phyloP scores from a whole-genome alignment of 176 grass and related monocot genomes.

The Eragrostis curvula region DNA sequence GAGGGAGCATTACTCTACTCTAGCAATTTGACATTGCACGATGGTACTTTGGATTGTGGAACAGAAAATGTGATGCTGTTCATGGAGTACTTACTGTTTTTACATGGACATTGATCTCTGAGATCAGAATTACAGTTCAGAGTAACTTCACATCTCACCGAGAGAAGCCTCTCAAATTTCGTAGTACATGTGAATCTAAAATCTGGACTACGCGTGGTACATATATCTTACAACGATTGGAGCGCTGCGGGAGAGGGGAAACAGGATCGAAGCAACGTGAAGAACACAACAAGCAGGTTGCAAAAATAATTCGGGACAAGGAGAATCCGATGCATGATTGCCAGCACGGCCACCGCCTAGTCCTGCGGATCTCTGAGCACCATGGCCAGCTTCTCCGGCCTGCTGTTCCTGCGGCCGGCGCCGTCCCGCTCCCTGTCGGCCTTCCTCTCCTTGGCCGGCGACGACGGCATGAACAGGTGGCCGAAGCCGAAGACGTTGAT shows the following conservation, averaged over 20 bases:
- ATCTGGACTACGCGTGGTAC: neutral
- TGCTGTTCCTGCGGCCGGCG: constrained; percentile 39
- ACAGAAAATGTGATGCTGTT: constrained; percentile 8
- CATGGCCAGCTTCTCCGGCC: constrained; percentile 56
- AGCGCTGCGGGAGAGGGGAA: neutral
- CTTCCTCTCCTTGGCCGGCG: constrained; percentile 55
- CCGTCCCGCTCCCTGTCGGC: constrained; percentile 29
- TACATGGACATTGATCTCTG: constrained; percentile 2
- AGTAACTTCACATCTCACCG: no score
- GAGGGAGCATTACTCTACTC: constrained; percentile 1
- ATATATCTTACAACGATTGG: constrained; percentile 45
- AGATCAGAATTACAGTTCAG: constrained; percentile 1
- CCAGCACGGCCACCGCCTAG: constrained; percentile 46
- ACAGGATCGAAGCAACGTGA: neutral
- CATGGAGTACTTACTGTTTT: constrained; percentile 3
- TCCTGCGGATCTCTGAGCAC: constrained; percentile 61
- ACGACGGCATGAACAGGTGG: constrained; percentile 47
- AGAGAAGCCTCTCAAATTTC: no score
- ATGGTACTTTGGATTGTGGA: neutral
- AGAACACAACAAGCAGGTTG: neutral
- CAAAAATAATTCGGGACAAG: constrained; percentile 26
- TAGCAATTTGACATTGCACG: constrained; percentile 30
- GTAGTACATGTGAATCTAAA: no score
- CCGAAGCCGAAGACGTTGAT: constrained; percentile 71
- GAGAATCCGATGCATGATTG: constrained; percentile 53